Evolutionary conservation across 2,329 filamentous ascomycete genomes (phyloP).

Genomic region (Bipolaris sorokiniana): DNA sequence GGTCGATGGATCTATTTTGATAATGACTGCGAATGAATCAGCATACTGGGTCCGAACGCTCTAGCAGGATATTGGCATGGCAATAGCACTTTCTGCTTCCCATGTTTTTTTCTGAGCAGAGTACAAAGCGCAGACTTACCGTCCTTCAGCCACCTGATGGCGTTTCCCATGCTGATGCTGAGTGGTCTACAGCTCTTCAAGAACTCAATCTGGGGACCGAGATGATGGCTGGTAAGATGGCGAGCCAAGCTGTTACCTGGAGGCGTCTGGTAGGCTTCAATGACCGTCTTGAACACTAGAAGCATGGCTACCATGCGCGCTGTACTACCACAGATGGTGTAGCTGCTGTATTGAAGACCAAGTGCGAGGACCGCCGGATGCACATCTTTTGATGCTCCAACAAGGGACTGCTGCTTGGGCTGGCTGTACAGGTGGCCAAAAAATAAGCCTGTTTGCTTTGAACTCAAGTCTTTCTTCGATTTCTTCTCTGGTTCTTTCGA

Average conservation of each 20-base stretch:
- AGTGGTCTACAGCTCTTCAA: slow-evolving; percentile 92
- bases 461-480: slow-evolving; percentile 40
- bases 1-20: slow-evolving; percentile 84
- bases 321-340: slow-evolving; percentile 87
- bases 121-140: slow-evolving; percentile 23
- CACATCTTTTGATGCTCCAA: slow-evolving; percentile 70
- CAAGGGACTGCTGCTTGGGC: slow-evolving; percentile 69
- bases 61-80: too few species aligned
- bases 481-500: slow-evolving; percentile 43
- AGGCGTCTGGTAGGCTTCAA: slow-evolving; percentile 90
- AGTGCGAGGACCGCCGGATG: slow-evolving; percentile 84
- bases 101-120: background rate
- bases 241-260: slow-evolving; percentile 82
- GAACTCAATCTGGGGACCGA: slow-evolving; percentile 95
- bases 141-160: slow-evolving; percentile 92
- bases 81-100: background rate
- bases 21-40: slow-evolving; percentile 65
- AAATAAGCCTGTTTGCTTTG: slow-evolving; percentile 63
- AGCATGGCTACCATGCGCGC: slow-evolving; percentile 86
- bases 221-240: slow-evolving; percentile 87
- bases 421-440: slow-evolving; percentile 82
- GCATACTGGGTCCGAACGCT: background rate
- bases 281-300: slow-evolving; percentile 88
- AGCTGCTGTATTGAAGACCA: slow-evolving; percentile 88
- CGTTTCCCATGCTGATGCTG: slow-evolving; percentile 96